phyloP scores from a whole-genome alignment of 768 basidiomycete genomes.

The Boletellus emodensis region DNA sequence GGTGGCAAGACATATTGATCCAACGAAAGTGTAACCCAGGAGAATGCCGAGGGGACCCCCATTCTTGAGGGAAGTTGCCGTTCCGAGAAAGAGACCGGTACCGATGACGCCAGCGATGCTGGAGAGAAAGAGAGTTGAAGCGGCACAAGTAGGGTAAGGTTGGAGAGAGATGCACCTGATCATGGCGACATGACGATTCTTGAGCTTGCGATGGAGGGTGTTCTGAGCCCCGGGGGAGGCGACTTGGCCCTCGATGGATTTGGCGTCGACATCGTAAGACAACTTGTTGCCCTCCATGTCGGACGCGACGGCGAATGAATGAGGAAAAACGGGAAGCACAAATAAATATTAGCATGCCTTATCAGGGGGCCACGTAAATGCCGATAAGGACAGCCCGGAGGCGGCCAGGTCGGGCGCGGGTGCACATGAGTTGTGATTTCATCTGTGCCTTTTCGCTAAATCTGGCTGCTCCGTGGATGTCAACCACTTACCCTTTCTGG shows the following conservation, averaged over 20 bases:
- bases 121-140: not conserved
- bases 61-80: constrained; percentile 32
- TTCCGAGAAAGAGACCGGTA: constrained; percentile 36
- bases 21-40: constrained; percentile 38
- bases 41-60: constrained; percentile 49
- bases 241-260: constrained; percentile 7
- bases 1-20: constrained; percentile 35
- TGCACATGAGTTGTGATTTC: too few relatives aligned
- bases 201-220: constrained; percentile 26
- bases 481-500: too few relatives aligned
- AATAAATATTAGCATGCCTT: not conserved
- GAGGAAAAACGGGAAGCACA: not conserved
- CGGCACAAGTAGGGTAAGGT: too few relatives aligned
- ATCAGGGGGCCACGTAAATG: not conserved
- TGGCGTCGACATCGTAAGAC: constrained; percentile 1
- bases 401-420: too few relatives aligned
- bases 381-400: too few relatives aligned
- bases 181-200: constrained; percentile 35
- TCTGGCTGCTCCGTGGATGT: too few relatives aligned
- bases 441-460: too few relatives aligned
- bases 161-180: constrained; percentile 21
- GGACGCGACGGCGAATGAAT: constrained; percentile 6
- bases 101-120: constrained; percentile 41
- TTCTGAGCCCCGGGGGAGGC: not conserved
- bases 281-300: constrained; percentile 4